Percentiles rank a stretch among this genome's conserved stretches.
Conservation (phyloP, 2,329 filamentous ascomycete species). For the Penicillium hesseltinei region DNA sequence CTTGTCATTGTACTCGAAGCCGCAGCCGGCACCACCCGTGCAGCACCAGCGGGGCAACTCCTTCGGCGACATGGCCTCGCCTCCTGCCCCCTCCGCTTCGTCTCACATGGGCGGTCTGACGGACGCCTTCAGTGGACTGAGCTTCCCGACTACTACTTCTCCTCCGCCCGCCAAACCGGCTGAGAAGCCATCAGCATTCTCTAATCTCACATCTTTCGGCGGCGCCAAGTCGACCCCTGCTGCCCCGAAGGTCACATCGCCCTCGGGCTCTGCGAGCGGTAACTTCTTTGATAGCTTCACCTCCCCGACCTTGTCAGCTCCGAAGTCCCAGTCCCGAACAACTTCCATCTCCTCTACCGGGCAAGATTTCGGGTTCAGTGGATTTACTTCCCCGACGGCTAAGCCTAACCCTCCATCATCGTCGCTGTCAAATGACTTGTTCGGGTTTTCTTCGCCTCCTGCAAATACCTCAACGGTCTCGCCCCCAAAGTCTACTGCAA, state of each 20-base stretch:
- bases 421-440: slow-evolving; percentile 71
- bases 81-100: slow-evolving; percentile 31
- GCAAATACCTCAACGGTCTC: slow-evolving; percentile 43
- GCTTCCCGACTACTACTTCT: slow-evolving; percentile 55
- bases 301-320: slow-evolving; percentile 56
- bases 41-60: slow-evolving; percentile 60
- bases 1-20: slow-evolving; percentile 85
- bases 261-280: slow-evolving; percentile 58
- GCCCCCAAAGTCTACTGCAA: slow-evolving; percentile 43
- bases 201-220: slow-evolving; percentile 57
- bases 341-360: slow-evolving; percentile 58
- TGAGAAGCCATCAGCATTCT: slow-evolving; percentile 63
- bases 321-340: slow-evolving; percentile 43
- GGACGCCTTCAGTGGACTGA: slow-evolving; percentile 75
- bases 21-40: slow-evolving; percentile 55
- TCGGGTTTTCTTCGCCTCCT: slow-evolving; percentile 65
- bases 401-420: slow-evolving; percentile 49
- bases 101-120: slow-evolving; percentile 63
- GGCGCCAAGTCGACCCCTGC: slow-evolving; percentile 45
- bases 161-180: slow-evolving; percentile 35
- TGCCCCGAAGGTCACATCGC: slow-evolving; percentile 49
- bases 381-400: slow-evolving; percentile 51
- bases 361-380: slow-evolving; percentile 65
- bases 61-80: slow-evolving; percentile 67
- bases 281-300: slow-evolving; percentile 78